Evolutionary conservation across 495 filamentous ascomycete genomes (phyloP).

Genomic region (Friedmanniomyces endolithicus): DNA sequence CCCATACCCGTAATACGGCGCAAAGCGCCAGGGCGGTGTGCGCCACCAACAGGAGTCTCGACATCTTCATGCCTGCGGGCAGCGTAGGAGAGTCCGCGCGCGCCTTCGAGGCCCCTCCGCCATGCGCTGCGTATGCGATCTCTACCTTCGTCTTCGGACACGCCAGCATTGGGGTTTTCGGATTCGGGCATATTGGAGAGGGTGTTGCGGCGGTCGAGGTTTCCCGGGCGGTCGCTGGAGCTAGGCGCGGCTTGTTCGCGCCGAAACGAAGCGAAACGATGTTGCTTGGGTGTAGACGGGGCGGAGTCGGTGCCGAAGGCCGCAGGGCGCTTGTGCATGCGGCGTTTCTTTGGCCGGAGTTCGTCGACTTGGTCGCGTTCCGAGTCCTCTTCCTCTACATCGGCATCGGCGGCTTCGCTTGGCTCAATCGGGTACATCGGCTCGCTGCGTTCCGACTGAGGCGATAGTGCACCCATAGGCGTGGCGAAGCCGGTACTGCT

Average conservation of each 20-base stretch:
- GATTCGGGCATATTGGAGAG: constrained; percentile 50
- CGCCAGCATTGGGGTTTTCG: constrained; percentile 52
- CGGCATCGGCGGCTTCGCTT: constrained; percentile 27
- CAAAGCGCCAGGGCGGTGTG: constrained; percentile 46
- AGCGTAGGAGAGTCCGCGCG: constrained; percentile 45
- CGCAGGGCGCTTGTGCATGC: constrained; percentile 26
- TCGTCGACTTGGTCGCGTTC: constrained; percentile 23
- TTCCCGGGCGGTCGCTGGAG: constrained; percentile 15
- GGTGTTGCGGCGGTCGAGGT: constrained; percentile 45
- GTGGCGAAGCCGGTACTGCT: constrained; percentile 23
- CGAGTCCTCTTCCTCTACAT: constrained; percentile 31
- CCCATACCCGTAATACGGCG: constrained; percentile 59
- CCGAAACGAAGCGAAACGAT: constrained; percentile 20
- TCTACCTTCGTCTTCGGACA: constrained; percentile 84
- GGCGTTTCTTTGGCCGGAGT: constrained; percentile 18
- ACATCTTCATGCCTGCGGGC: constrained; percentile 26
- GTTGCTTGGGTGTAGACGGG: constrained; percentile 47
- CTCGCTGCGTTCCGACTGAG: constrained; percentile 20
- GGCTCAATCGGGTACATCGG: constrained; percentile 19
- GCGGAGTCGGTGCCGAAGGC: constrained; percentile 39
- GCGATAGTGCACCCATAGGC: constrained; percentile 18
- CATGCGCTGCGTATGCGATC: constrained; percentile 53
- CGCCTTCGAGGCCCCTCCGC: constrained; percentile 41
- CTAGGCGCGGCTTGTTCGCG: constrained; percentile 18
- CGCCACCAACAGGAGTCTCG: constrained; percentile 34